Conservation (phyloP, 2,329 filamentous ascomycete genomes). For the Curvularia lunata region DNA sequence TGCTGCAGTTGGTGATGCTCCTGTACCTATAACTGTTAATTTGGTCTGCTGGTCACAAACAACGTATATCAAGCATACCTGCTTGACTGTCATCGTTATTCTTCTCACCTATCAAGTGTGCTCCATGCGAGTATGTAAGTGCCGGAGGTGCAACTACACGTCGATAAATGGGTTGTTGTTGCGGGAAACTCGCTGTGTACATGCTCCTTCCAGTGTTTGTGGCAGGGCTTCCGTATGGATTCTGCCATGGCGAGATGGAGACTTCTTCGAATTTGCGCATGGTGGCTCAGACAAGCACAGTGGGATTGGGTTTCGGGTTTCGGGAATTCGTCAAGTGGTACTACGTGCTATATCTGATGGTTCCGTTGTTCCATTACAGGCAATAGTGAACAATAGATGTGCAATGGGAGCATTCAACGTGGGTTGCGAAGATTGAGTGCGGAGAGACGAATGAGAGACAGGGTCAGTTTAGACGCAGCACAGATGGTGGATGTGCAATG, state of each 20-base stretch:
- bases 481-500: constrained; percentile 32
- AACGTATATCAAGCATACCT: constrained; percentile 22
- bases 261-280: constrained; percentile 43
- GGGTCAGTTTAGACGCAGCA: constrained; percentile 35
- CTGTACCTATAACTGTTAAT: constrained; percentile 33
- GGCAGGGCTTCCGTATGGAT: constrained; percentile 35
- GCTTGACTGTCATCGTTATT: constrained; percentile 23
- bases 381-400: constrained; percentile 33
- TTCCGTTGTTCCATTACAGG: constrained; percentile 41
- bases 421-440: constrained; percentile 41
- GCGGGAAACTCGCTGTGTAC: constrained; percentile 21
- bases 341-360: constrained; percentile 42
- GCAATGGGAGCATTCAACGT: constrained; percentile 47
- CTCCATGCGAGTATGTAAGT: constrained; percentile 34
- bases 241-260: constrained; percentile 44
- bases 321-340: constrained; percentile 36
- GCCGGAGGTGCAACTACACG: constrained; percentile 34
- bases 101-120: constrained; percentile 31
- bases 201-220: constrained; percentile 24
- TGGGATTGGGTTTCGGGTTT: constrained; percentile 22
- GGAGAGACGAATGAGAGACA: constrained; percentile 45
- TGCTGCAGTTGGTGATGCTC: constrained; percentile 25
- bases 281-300: constrained; percentile 30
- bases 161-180: constrained; percentile 25
- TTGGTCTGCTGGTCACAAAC: constrained; percentile 7